Percentiles rank a stretch among this genome's conserved stretches.
Evolutionary conservation across 129 eudicot genomes (phyloP).

Genomic region (Deinandra increscens): DNA sequence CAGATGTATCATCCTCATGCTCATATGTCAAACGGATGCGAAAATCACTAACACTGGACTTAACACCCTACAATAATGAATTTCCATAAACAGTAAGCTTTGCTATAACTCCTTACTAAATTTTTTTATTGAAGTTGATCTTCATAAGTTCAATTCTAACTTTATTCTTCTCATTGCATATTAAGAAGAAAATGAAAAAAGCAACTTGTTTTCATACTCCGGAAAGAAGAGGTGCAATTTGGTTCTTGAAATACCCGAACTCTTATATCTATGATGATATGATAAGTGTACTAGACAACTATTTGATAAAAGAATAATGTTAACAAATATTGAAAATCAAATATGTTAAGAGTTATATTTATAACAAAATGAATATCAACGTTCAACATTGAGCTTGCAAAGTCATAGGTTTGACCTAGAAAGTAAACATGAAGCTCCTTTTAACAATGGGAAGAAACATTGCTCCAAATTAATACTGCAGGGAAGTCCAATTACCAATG

Average conservation of each 20-base stretch:
- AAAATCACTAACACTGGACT: conserved; percentile 56
- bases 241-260: not conserved
- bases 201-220: not conserved
- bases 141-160: not conserved
- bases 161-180: not conserved
- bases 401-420: conserved; percentile 16
- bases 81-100: conserved; percentile 24
- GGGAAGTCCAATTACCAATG: conserved; percentile 55
- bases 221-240: conserved; percentile 3
- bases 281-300: conserved; percentile 3
- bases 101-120: conserved; percentile 7
- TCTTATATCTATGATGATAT: not conserved
- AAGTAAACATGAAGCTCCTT: not conserved
- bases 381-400: conserved; percentile 18
- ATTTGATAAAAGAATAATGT: not conserved
- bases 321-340: not conserved
- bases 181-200: not conserved
- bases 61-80: conserved; percentile 59
- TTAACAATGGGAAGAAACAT: not conserved
- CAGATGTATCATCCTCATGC: conserved; percentile 35
- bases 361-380: not conserved
- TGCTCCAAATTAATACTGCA: not conserved
- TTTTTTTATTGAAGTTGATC: conserved; percentile 4
- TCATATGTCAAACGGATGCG: conserved; percentile 74
- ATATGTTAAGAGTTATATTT: not conserved